Conservation (phyloP, 1,284 basidiomycete species). For the Cryptococcus jaspeensis region DNA sequence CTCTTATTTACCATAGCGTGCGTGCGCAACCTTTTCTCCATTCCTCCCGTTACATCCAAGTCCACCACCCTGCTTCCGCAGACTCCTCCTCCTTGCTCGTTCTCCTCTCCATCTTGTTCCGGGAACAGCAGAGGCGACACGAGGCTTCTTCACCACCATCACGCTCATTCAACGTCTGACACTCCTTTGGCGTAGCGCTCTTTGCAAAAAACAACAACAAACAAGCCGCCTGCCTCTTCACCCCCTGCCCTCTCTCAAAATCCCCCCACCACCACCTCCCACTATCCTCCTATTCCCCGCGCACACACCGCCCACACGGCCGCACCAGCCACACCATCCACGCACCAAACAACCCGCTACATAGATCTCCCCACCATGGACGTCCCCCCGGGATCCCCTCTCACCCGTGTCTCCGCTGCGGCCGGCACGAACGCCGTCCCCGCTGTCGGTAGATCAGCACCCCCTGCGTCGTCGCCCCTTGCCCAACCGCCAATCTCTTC, state of each 20-base stretch:
- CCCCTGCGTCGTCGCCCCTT: neutral
- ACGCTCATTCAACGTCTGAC: too few relatives aligned
- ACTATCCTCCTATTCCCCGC: neutral
- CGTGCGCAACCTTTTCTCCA: neutral
- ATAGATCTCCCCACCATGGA: too few relatives aligned
- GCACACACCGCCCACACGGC: neutral
- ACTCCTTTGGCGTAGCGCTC: too few relatives aligned
- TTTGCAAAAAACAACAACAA: too few relatives aligned
- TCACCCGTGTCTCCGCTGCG: too few relatives aligned
- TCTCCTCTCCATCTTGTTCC: too few relatives aligned
- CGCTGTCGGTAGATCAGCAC: neutral
- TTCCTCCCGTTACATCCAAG: neutral
- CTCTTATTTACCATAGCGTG: too few relatives aligned
- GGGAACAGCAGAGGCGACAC: too few relatives aligned
- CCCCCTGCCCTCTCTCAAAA: neutral
- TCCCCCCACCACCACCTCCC: neutral
- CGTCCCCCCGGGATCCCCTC: too few relatives aligned
- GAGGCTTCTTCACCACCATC: too few relatives aligned
- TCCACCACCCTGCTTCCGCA: neutral
- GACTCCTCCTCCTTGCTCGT: too few relatives aligned
- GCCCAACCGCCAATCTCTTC: neutral
- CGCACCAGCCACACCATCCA: neutral
- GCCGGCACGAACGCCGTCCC: neutral
- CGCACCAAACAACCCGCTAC: neutral
- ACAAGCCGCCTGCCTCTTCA: too few relatives aligned